Evolutionary conservation across 352 stramenopile species (phyloP).

Genomic region (Pythium guiyangense): DNA sequence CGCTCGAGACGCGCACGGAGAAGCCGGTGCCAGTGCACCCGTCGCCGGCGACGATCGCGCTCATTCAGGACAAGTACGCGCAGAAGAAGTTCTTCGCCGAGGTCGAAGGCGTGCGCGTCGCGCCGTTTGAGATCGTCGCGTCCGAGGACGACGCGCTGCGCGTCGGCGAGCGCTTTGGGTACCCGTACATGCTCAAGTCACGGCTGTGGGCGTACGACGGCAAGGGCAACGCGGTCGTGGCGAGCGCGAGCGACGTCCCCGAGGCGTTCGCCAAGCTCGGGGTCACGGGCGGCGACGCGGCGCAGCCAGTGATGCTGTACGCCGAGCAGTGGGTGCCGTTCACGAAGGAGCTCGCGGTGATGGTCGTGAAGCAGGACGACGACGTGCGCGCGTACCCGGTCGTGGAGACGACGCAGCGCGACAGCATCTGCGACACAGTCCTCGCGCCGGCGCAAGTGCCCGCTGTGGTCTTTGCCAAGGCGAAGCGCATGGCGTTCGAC

Average conservation of each 20-base stretch:
- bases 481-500: conserved; percentile 49
- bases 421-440: conserved; percentile 97
- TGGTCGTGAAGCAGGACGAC: conserved; percentile 90
- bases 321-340: conserved; percentile 98
- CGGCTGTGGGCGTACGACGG: conserved; percentile 95
- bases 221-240: conserved; percentile 94
- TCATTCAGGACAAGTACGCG: conserved; percentile 97
- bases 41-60: conserved; percentile 85
- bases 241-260: conserved; percentile 66
- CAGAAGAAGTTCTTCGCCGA: conserved; percentile 91
- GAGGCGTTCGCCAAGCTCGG: conserved; percentile 82
- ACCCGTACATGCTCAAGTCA: conserved; percentile 98
- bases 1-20: conserved; percentile 60
- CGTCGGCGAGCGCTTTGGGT: conserved; percentile 72
- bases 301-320: conserved; percentile 58
- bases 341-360: conserved; percentile 94
- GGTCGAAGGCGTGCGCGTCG: conserved; percentile 45
- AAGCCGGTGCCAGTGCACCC: conserved; percentile 63
- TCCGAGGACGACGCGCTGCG: conserved; percentile 33
- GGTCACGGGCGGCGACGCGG: conserved; percentile 21
- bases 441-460: conserved; percentile 86
- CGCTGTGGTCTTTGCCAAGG: conserved; percentile 28
- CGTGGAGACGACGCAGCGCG: conserved; percentile 95
- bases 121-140: conserved; percentile 50
- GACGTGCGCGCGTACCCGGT: conserved; percentile 92